phyloP scores from a whole-genome alignment of 2,329 filamentous ascomycete species.

The Escovopsis weberi region DNA sequence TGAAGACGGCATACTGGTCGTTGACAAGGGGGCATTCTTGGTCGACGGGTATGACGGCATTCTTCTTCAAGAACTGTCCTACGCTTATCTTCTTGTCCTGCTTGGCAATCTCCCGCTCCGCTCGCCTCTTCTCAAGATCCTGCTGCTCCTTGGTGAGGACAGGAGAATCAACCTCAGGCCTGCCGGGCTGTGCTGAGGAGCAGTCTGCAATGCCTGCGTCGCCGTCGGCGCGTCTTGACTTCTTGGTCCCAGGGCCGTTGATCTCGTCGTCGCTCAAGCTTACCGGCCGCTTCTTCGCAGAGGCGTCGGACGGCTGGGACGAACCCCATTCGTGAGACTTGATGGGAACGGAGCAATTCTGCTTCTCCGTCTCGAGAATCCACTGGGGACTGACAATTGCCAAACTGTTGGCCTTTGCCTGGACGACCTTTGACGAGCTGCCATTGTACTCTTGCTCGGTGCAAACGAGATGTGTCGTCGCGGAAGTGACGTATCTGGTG shows the following conservation, averaged over 20 bases:
- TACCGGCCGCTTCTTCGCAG: conserved; percentile 11
- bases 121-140: conserved; percentile 6
- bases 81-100: conserved; percentile 24
- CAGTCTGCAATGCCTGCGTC: conserved; percentile 11
- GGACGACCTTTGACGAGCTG: conserved; percentile 34
- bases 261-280: conserved; percentile 1
- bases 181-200: conserved; percentile 16
- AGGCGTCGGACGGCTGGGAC: conserved; percentile 8
- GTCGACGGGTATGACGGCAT: conserved; percentile 36
- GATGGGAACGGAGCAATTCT: conserved; percentile 11
- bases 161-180: conserved; percentile 13
- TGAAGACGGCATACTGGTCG: conserved; percentile 38
- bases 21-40: conserved; percentile 22
- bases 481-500: conserved; percentile 30
- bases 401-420: conserved; percentile 31
- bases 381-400: conserved; percentile 46
- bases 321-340: conserved; percentile 15
- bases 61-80: conserved; percentile 32
- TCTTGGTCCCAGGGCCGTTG: conserved; percentile 2
- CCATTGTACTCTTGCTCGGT: conserved; percentile 36
- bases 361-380: conserved; percentile 39
- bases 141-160: conserved; percentile 14
- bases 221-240: conserved; percentile 11
- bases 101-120: conserved; percentile 14
- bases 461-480: conserved; percentile 43